Evolutionary conservation across 495 filamentous ascomycete species (phyloP), one percentile per base, ranked within the genome.

Genomic region (Annulohypoxylon maeteangense): DNA sequence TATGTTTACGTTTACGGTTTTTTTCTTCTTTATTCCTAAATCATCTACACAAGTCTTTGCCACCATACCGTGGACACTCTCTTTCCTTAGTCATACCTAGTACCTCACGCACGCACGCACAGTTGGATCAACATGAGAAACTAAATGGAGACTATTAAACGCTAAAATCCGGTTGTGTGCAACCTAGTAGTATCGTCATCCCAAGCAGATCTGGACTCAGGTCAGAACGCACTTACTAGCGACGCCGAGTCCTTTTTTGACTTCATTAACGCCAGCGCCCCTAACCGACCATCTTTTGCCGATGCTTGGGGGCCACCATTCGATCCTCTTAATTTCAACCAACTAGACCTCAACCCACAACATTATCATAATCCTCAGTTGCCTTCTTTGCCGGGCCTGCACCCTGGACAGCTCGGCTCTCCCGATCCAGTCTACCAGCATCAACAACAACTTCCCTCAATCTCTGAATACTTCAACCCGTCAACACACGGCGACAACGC

Each of bases 151-250:
- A 36, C 42, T 45, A 10, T 29, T 36, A 36, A 36, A 36, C 51
- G 48, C 70, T 72, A 62, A 65, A 68, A 40, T 10, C 4, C 32
- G 47, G 48, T 12, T 58, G 48, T 27, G 59, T 68, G 55, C 54
- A 51, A 64, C 48, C 59, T 61, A 57, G 40, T 64, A 72, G 60
- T 55, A 23, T 36, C 51, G n/a, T 55, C 31, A 32, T 62, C 65
- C 65, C 47, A 51, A 65, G 61, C 65, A 6, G 65, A 72, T 18
- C 20, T 38, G 11, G 29, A 65, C 56, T 57, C 60, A 55, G 25
- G 60, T 48, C 62, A 50, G 20, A 64, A 36, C 54, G 18, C n/a
- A 51, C 42, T 57, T n/a, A 7, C 61, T 12, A 55, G 31, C 60
- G 64, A 54, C 31, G n/a, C 25, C 59, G 32, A 66, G 4, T 38